These are phyloP conservation scores for Gomphus bonarii DNA, from an alignment of 1,284 basidiomycete genomes.

Conservation along the genomic window DNA sequence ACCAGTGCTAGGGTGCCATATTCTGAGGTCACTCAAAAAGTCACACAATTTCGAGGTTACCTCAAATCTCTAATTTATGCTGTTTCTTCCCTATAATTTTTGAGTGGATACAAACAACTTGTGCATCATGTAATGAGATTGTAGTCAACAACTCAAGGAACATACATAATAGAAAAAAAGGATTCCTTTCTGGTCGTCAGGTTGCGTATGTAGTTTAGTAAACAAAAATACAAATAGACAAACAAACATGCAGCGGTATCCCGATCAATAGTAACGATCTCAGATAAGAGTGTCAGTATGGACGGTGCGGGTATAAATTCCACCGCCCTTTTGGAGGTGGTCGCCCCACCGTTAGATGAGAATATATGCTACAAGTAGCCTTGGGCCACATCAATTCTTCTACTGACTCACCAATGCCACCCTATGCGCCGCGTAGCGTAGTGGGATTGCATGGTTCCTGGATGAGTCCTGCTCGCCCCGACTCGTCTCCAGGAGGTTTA, in stretches of 20 bases:
- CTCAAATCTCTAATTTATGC: too few species aligned
- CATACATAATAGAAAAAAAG: background rate
- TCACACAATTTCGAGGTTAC: too few species aligned
- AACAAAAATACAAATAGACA: conserved; percentile 10
- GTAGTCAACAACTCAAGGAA: background rate
- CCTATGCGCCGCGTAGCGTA: background rate
- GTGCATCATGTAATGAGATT: background rate
- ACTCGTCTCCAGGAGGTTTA: background rate
- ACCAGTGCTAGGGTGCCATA: too few species aligned
- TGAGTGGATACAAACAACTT: background rate
- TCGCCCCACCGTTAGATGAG: conserved; percentile 2
- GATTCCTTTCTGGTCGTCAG: background rate
- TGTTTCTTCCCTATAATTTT: too few species aligned
- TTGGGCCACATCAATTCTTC: background rate
- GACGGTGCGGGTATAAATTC: background rate
- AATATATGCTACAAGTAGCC: conserved; percentile 9
- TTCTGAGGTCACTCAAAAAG: too few species aligned
- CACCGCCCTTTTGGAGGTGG: conserved; percentile 2
- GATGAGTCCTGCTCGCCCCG: background rate
- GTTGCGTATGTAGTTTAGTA: conserved; percentile 1
- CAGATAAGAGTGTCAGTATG: background rate
- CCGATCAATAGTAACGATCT: background rate
- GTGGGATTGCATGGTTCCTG: background rate
- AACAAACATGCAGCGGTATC: conserved; percentile 8
- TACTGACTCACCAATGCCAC: background rate